phyloP scores from a whole-genome alignment of 139 green algal genomes.

The Zygnema circumcarinatum region DNA sequence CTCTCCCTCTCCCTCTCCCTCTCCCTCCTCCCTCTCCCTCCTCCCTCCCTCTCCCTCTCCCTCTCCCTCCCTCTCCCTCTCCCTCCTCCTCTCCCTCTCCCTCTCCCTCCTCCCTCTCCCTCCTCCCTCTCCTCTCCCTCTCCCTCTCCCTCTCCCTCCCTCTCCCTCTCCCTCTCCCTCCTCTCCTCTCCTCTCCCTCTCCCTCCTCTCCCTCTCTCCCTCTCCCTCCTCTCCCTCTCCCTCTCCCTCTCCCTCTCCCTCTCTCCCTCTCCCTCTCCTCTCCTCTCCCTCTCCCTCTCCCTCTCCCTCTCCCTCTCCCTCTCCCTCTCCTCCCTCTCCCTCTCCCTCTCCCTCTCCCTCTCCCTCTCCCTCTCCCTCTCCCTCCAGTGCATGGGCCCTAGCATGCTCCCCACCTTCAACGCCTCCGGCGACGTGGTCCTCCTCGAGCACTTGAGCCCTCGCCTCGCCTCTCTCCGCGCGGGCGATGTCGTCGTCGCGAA shows the following conservation, averaged over 20 bases:
- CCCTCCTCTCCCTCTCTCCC: neutral
- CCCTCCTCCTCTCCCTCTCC: neutral
- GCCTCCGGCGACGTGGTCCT: constrained; percentile 75
- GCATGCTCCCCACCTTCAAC: constrained; percentile 86
- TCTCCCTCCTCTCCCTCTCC: neutral
- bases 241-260: neutral
- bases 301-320: neutral
- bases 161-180: neutral
- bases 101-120: neutral
- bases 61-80: neutral
- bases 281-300: neutral
- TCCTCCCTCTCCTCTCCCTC: neutral
- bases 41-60: neutral
- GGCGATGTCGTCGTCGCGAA: constrained; percentile 71
- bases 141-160: neutral
- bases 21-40: neutral
- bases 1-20: neutral
- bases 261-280: neutral
- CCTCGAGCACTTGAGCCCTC: constrained; percentile 69
- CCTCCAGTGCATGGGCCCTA: constrained; percentile 75
- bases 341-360: neutral
- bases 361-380: neutral
- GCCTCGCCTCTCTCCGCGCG: constrained; percentile 42
- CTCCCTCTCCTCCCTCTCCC: neutral
- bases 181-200: neutral